Evolutionary conservation across 208 protist species (phyloP), one percentile per base, ranked within the genome.

Genomic region (Acanthamoeba quina): DNA sequence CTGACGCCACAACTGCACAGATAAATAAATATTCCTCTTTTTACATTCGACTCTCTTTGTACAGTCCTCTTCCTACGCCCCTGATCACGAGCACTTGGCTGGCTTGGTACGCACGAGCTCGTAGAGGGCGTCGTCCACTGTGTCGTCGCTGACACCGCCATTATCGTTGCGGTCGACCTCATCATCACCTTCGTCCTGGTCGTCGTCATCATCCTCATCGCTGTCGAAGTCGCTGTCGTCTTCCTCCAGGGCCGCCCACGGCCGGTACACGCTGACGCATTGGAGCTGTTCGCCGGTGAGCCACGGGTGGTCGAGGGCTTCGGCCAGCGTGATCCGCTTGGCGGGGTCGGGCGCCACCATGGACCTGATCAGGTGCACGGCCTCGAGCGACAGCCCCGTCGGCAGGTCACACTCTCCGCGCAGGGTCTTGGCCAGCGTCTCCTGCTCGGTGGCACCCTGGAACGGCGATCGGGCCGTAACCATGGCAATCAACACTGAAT

Each of bases 291-390:
- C 70, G 11, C 70, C 70, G 26, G 7, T 88, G 1, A 64, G 1
- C 83, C 83, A 90, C 4, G 83, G 83, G 56, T 90, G 83, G 47
- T 15, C 24, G 9, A 10, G 26, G 5, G 31, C 83, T 1, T 90
- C 24, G 31, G 19, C 31, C 56, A 90, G 17, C 0, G 83, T 70
- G 31, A 24, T 17, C 5, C 83, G 13, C 29, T 70, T 31, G 15
- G 24, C 4, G 13, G 49, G 54, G 83, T 90, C 37, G 21, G 83
- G 56, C 3, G 70, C 83, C 56, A 90, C 37, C 83, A 90, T 88
- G 17, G 26, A 54, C 72, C 4, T 21, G 17, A 76, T 76, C 11
- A 76, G 68, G 34, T 49, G 68, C 3, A 26, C 29, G 9, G 34
- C 31, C 29, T 76, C 68, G 15, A 24, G 31, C 15, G 68, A 76